phyloP scores from a whole-genome alignment of 768 basidiomycete species.

The Termitomyces sp. region DNA sequence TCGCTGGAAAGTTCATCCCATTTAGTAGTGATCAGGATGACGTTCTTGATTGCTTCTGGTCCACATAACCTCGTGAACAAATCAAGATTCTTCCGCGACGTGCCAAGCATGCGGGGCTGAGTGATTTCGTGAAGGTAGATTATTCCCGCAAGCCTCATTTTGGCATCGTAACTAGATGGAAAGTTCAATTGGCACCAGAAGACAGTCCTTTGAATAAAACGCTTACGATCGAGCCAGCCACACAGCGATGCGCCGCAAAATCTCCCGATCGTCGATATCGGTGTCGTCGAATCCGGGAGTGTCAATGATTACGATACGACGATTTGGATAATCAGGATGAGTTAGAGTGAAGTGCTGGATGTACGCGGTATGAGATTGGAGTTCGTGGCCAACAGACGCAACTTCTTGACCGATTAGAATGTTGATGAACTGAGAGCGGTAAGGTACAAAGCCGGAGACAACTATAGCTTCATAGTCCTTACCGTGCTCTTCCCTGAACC shows the following conservation, averaged over 20 bases:
- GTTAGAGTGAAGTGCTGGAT: slow-evolving; percentile 15
- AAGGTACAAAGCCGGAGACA: neutral
- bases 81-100: slow-evolving; percentile 39
- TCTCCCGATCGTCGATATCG: slow-evolving; percentile 15
- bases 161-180: slow-evolving; percentile 17
- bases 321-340: slow-evolving; percentile 12
- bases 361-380: slow-evolving; percentile 15
- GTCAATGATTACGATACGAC: slow-evolving; percentile 16
- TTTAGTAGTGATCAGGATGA: slow-evolving; percentile 44
- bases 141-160: slow-evolving; percentile 22
- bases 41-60: slow-evolving; percentile 34
- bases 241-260: slow-evolving; percentile 15
- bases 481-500: slow-evolving; percentile 18
- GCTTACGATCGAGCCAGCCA: slow-evolving; percentile 18
- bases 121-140: slow-evolving; percentile 25
- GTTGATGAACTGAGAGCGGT: slow-evolving; percentile 18
- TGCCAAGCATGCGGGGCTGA: slow-evolving; percentile 35
- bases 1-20: slow-evolving; percentile 30
- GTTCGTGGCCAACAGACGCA: slow-evolving; percentile 12
- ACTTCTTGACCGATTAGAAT: slow-evolving; percentile 15
- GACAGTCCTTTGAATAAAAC: neutral
- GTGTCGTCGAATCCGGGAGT: slow-evolving; percentile 22
- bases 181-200: neutral
- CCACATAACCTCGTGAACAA: slow-evolving; percentile 47
- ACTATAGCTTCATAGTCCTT: neutral